A percentile compares a stretch with the other conserved stretches of the same genome.
Conservation (phyloP, 148 eudicot species). For the Dianthus caryophyllus region DNA sequence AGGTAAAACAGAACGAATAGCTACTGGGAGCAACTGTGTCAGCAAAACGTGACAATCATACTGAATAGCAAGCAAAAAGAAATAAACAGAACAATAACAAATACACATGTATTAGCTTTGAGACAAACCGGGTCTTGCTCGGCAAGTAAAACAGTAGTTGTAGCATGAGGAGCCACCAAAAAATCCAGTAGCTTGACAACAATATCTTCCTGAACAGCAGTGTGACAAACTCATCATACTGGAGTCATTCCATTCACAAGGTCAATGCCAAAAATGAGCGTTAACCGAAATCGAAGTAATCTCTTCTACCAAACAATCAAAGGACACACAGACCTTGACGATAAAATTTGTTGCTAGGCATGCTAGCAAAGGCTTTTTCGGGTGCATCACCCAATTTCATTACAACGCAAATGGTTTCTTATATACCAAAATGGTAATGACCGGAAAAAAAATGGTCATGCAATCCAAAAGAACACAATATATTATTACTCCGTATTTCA, state of each 20-base stretch:
- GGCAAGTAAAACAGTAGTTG: constrained; percentile 66
- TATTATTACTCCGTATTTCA: not conserved
- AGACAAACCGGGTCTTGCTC: constrained; percentile 80
- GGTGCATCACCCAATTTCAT: too few species aligned
- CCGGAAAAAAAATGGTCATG: not conserved
- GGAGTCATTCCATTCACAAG: not conserved
- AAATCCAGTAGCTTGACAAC: constrained; percentile 71
- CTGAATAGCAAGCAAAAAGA: constrained; percentile 9
- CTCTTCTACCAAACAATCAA: not conserved
- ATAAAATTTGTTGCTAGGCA: too few species aligned
- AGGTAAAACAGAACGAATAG: too few species aligned
- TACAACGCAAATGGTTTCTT: not conserved
- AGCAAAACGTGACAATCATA: constrained; percentile 27
- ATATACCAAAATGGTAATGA: not conserved
- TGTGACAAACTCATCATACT: constrained; percentile 7
- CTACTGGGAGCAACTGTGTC: too few species aligned
- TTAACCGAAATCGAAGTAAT: not conserved
- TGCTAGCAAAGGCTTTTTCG: too few species aligned
- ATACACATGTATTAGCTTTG: not conserved
- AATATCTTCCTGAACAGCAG: constrained; percentile 63
- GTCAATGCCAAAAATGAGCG: not conserved
- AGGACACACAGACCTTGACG: not conserved
- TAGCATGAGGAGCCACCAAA: constrained; percentile 84
- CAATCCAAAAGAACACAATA: not conserved
- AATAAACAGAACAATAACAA: not conserved